Evolutionary conservation across 345 rosid genomes (phyloP), one percentile per base, ranked within the genome.

Genomic region (Capsella bursapastoris): DNA sequence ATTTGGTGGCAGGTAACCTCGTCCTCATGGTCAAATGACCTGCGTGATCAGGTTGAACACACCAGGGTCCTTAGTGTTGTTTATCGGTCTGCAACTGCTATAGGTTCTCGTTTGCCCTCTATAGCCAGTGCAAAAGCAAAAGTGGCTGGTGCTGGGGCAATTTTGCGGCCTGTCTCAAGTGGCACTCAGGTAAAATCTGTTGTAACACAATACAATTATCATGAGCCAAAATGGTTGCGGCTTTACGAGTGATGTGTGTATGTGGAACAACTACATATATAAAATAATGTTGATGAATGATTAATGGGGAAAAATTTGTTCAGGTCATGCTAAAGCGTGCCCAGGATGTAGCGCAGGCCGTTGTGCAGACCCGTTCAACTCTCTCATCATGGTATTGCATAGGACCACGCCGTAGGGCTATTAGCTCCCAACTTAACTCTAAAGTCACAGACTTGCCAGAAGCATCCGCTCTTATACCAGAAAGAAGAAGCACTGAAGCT

Each of bases 241-340:
- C 28, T 64, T 43, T 55, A 22, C 60, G 64, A 45, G 43, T 47
- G 66, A 37, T 45, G 29, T 6, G 72, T 74, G 22, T 41, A 28
- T 74, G 45, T 5, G 14, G 47, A 41, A 67, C 53, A 58, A 29
- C 15, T 27, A 13, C 16, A 66, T 14, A 7, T 12, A 28, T 29
- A 61, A 64, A 7, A 18, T 18, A 18, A 18, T 18, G 22, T 18
- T 18, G 22, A 18, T 18, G 22, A 18, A 18, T 18, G 28, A 22
- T 15, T 35, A 22, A 55, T 62, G 65, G 8, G 65, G 34, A 7
- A 8, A 57, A 18, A 6, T 64, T 29, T 49, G 27, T 51, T 3
- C 68, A 95, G 98, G 99, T 84, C 79, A 93, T 95, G 73, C 87
- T 95, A 88, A 89, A 83, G 82, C 87, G 97, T 51, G 99, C 98